These are phyloP conservation scores for Tulasnella sp. DNA, from an alignment of 768 basidiomycete genomes.

Conservation along the genomic window DNA sequence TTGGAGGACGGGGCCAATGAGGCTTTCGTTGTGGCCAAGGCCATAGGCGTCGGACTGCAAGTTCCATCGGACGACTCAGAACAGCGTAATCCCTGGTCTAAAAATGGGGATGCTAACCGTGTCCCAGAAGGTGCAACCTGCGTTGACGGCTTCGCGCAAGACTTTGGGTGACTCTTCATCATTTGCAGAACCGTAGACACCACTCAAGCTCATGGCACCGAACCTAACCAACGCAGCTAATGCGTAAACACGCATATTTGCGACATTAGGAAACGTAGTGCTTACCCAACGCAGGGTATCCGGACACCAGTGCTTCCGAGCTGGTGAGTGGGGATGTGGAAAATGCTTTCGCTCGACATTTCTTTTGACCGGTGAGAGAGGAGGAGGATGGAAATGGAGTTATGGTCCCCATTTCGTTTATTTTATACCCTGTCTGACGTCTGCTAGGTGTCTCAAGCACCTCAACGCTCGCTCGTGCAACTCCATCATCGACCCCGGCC, in stretches of 20 bases:
- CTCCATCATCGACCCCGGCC: too few relatives aligned
- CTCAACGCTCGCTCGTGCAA: too few relatives aligned
- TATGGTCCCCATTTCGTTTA: too few relatives aligned
- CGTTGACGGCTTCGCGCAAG: neutral
- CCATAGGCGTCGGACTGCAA: neutral
- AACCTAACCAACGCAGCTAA: neutral
- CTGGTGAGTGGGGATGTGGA: neutral
- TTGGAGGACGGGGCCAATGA: neutral
- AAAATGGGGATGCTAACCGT: too few relatives aligned
- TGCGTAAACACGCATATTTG: neutral
- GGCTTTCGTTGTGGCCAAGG: neutral
- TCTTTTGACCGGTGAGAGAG: too few relatives aligned
- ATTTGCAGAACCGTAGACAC: neutral
- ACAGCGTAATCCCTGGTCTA: too few relatives aligned
- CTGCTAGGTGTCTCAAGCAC: too few relatives aligned
- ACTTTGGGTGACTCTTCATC: neutral
- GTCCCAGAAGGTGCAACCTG: constrained; percentile 1
- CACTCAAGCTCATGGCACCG: neutral
- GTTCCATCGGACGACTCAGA: too few relatives aligned
- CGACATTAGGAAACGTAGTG: neutral
- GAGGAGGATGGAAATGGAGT: too few relatives aligned
- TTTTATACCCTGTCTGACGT: too few relatives aligned
- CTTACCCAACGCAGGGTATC: neutral
- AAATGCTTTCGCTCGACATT: too few relatives aligned
- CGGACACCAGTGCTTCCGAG: neutral